phyloP scores from a whole-genome alignment of 2,329 filamentous ascomycete genomes.

The Phaeosphaeriaceae sp. region DNA sequence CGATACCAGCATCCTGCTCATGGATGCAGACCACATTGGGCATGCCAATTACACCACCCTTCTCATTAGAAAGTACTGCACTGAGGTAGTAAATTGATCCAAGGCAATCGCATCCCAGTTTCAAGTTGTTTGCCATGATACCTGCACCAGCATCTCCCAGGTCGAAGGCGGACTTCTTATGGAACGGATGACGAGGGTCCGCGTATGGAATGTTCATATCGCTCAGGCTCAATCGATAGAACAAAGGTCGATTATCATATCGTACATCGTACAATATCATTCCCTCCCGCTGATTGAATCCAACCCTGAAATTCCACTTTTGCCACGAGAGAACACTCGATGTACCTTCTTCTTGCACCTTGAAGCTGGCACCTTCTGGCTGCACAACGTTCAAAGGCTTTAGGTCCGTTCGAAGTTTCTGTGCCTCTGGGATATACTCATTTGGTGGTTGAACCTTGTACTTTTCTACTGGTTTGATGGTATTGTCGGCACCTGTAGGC shows the following conservation, averaged over 20 bases:
- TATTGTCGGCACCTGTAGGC: conserved; percentile 70
- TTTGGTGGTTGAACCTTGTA: conserved; percentile 66
- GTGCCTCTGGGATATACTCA: conserved; percentile 71
- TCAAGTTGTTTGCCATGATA: conserved; percentile 71
- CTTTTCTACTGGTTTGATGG: conserved; percentile 60
- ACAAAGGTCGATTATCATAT: conserved; percentile 68
- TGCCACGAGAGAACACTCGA: conserved; percentile 68
- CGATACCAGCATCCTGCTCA: conserved; percentile 72
- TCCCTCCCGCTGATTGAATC: conserved; percentile 73
- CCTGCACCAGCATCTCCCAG: conserved; percentile 71
- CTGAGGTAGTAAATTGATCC: conserved; percentile 73
- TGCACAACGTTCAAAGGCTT: conserved; percentile 70
- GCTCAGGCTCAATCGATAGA: conserved; percentile 70
- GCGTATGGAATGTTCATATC: conserved; percentile 71
- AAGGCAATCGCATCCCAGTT: conserved; percentile 73
- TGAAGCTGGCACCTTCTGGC: conserved; percentile 69
- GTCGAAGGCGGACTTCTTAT: conserved; percentile 60
- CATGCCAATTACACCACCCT: conserved; percentile 64
- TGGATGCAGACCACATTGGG: conserved; percentile 74
- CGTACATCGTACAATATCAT: conserved; percentile 71
- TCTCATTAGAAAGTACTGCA: conserved; percentile 63
- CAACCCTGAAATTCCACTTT: conserved; percentile 73
- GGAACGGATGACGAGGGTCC: conserved; percentile 70
- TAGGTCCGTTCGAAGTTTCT: conserved; percentile 65
- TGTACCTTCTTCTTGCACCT: conserved; percentile 58